Evolutionary conservation across 108 stramenopile species (phyloP).

Genomic region (Pseudonitzschia multiseries): DNA sequence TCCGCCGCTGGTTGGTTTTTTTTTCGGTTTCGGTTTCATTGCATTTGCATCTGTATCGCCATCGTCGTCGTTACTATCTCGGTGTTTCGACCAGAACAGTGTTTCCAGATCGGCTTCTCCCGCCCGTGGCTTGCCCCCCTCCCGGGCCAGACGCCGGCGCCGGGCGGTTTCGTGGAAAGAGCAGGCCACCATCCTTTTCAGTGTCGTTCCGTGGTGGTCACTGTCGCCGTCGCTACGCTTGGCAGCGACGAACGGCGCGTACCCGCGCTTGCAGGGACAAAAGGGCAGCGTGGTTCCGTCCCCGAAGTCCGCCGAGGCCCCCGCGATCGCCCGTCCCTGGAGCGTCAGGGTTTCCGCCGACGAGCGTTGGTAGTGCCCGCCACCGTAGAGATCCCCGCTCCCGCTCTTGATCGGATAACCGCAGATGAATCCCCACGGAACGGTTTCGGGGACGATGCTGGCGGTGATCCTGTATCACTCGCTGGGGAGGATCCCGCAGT

Average conservation of each 20-base stretch:
- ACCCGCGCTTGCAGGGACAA: slow-evolving; percentile 83
- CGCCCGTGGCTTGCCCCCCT: slow-evolving; percentile 52
- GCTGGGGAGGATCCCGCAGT: slow-evolving; percentile 81
- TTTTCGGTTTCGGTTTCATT: neutral
- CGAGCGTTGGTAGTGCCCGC: slow-evolving; percentile 70
- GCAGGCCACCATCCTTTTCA: slow-evolving; percentile 79
- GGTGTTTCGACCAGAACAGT: slow-evolving; percentile 4
- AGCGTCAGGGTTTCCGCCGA: slow-evolving; percentile 62
- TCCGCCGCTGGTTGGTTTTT: neutral
- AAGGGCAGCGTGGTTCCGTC: slow-evolving; percentile 74
- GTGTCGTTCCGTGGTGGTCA: too few species aligned
- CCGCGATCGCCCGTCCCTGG: slow-evolving; percentile 73
- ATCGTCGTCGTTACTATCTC: neutral
- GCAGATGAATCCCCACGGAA: slow-evolving; percentile 86
- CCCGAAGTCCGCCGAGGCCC: slow-evolving; percentile 68
- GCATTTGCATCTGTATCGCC: neutral
- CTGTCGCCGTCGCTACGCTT: too few species aligned
- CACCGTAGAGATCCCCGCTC: slow-evolving; percentile 78
- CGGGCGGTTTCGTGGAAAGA: slow-evolving; percentile 70
- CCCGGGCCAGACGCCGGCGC: slow-evolving; percentile 50
- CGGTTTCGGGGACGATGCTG: slow-evolving; percentile 52
- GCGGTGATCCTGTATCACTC: slow-evolving; percentile 85
- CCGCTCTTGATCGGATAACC: slow-evolving; percentile 53
- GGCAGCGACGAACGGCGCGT: neutral
- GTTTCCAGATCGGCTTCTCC: slow-evolving; percentile 53